Percentiles rank a stretch among this genome's conserved stretches.
Conservation (phyloP, 805 yeast species). For the Hanseniaspora pseudoguilliermondii region DNA sequence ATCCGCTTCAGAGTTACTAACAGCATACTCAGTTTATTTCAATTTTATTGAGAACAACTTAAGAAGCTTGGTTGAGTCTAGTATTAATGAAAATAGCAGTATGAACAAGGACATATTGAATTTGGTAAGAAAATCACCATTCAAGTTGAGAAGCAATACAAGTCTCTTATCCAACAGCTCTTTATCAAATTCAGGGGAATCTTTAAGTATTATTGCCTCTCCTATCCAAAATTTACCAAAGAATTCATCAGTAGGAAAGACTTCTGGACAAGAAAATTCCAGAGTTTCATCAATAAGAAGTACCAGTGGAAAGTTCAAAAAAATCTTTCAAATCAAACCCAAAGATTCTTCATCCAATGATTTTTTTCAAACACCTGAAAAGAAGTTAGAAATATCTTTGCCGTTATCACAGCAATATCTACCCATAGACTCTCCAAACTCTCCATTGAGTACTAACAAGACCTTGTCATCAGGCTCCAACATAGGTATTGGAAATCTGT, state of each 20-base stretch:
- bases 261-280: not conserved
- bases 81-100: not conserved
- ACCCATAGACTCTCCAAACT: not conserved
- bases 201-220: not conserved
- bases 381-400: not conserved
- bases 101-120: constrained; percentile 1
- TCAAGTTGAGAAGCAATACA: not conserved
- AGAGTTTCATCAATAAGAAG: not conserved
- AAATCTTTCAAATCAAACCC: constrained; percentile 2
- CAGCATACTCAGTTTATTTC: not conserved
- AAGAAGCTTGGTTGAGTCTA: not conserved
- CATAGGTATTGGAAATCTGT: not conserved
- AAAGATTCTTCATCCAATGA: not conserved
- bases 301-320: constrained; percentile 9
- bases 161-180: constrained; percentile 7
- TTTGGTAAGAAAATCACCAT: constrained; percentile 2
- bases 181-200: constrained; percentile 8
- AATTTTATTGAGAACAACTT: constrained; percentile 5
- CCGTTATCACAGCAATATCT: constrained; percentile 1
- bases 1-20: not conserved
- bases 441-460: not conserved
- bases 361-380: not conserved
- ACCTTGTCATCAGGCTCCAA: not conserved
- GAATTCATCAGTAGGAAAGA: not conserved
- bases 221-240: not conserved